These are phyloP conservation scores for Sporothrix pseudoabietina DNA, from an alignment of 2,329 filamentous ascomycete species.

Conservation along the genomic window DNA sequence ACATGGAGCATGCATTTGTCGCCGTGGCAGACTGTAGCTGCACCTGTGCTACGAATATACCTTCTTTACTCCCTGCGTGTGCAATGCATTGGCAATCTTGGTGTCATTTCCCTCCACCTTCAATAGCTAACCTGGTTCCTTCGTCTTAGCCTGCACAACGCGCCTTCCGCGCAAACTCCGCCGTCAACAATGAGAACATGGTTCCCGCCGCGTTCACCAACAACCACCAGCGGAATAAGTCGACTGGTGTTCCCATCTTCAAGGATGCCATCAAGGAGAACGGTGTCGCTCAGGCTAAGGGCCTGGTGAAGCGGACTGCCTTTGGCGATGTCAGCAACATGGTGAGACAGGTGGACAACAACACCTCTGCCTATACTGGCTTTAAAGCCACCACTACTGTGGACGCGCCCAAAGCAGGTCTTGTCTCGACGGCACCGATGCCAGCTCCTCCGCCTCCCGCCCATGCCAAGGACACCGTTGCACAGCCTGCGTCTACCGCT, in stretches of 20 bases:
- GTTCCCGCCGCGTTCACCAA: constrained; percentile 60
- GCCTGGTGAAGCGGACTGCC: constrained; percentile 71
- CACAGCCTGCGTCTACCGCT: constrained; percentile 10
- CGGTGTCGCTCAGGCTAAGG: constrained; percentile 59
- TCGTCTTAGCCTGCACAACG: constrained; percentile 65
- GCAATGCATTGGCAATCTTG: neutral
- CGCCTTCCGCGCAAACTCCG: constrained; percentile 55
- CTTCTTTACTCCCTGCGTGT: neutral
- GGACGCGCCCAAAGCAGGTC: neutral
- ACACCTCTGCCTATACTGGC: constrained; percentile 33
- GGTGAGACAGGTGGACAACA: constrained; percentile 43
- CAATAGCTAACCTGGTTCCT: constrained; percentile 26
- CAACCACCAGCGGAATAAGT: constrained; percentile 77
- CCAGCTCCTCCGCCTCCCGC: constrained; percentile 34
- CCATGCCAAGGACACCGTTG: constrained; percentile 45
- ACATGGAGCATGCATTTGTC: neutral
- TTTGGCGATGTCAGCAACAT: constrained; percentile 84
- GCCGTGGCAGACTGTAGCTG: neutral
- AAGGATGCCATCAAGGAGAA: constrained; percentile 49
- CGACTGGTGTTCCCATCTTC: constrained; percentile 62
- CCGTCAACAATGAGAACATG: constrained; percentile 71
- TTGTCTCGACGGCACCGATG: constrained; percentile 32
- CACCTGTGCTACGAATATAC: neutral
- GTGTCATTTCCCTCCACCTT: neutral
- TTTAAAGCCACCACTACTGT: constrained; percentile 40